A percentile compares a stretch with the other conserved stretches of the same genome.
phyloP scores from a whole-genome alignment of 257 asterid genomes.

The Dorcoceras hygrometricum region DNA sequence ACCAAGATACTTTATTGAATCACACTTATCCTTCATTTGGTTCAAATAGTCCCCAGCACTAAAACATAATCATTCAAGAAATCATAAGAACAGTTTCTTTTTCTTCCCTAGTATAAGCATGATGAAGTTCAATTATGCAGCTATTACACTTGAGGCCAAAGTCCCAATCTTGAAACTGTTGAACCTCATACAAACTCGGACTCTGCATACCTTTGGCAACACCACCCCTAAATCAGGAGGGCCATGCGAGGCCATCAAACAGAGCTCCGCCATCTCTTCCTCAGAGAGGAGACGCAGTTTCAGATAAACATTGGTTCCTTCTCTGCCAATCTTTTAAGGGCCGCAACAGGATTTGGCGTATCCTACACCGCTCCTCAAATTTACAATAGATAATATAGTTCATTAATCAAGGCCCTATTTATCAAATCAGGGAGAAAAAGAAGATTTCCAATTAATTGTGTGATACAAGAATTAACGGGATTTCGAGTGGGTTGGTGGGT shows the following conservation, averaged over 20 bases:
- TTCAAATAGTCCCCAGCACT: not conserved
- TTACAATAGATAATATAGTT: slow-evolving; percentile 35
- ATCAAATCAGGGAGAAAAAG: not conserved
- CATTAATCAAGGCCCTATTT: slow-evolving; percentile 28
- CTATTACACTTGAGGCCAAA: not conserved
- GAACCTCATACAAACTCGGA: not conserved
- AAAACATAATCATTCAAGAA: not conserved
- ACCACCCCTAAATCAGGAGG: slow-evolving; percentile 39
- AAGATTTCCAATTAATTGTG: not conserved
- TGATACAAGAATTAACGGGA: not conserved
- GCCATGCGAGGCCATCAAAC: slow-evolving; percentile 75
- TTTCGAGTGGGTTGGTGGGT: not conserved
- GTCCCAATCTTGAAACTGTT: not conserved
- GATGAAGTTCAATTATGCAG: too few species aligned
- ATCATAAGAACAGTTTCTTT: not conserved
- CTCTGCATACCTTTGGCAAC: slow-evolving; percentile 40
- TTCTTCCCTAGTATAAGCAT: not conserved
- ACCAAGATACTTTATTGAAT: not conserved
- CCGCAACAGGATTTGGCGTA: slow-evolving; percentile 34
- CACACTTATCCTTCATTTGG: not conserved
- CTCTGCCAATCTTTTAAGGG: slow-evolving; percentile 23
- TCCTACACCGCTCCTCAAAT: slow-evolving; percentile 47
- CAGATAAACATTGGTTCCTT: not conserved
- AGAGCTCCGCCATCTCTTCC: slow-evolving; percentile 47
- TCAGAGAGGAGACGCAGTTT: slow-evolving; percentile 25